Base-by-base conservation (phyloP, 768 basidiomycete species). In the Gloeopeniophorella convolvens region DNA sequence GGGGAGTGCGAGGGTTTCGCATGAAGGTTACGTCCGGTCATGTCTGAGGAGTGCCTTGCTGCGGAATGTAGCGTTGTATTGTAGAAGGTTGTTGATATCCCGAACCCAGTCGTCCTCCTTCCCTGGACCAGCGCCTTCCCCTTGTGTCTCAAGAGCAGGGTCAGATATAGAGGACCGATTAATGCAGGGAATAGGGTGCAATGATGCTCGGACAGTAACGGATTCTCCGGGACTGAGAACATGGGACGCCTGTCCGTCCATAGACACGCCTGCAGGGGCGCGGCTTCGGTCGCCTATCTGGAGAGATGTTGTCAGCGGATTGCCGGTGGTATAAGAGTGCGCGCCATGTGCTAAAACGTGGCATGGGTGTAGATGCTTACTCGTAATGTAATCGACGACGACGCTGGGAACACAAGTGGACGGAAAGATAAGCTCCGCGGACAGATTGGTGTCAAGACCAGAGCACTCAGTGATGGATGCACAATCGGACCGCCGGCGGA, bases 401-500 rank as follows among this genome's bases (percentile, higher is more conserved):
- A 86, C 20, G 78, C 80, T 1, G 94, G 94, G 57, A 97, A 85
- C 6, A 97, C 85, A 3, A 97, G 78, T 2, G 93, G 92, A 11
- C 94, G 74, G 67, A 97, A 97, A 26, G 87, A 90, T 16, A 97
- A 69, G 63, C 89, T 92, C 48, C 94, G 78, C 41, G 94, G 94
- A 61, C 91, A 93, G 57, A 97, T 95, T n/a, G 94, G 94, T 1
- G 94, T 95, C 34, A 97, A 71, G 12, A 97, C 86, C 43, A 96
- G 76, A 1, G 92, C 89, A 51, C 87, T 88, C 32, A 94, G 71
- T 2, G 89, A 89, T 2, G 94, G 94, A 56, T 96, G 94, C 0
- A 96, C 91, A 58, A 97, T 96, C 3, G 94, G 94, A 21, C 94
- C 94, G 28, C 94, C 94, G 0, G 93, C 89, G 3, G 92, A 95